phyloP scores from a whole-genome alignment of 1,284 basidiomycete species.

The Cerioporus squamosus region DNA sequence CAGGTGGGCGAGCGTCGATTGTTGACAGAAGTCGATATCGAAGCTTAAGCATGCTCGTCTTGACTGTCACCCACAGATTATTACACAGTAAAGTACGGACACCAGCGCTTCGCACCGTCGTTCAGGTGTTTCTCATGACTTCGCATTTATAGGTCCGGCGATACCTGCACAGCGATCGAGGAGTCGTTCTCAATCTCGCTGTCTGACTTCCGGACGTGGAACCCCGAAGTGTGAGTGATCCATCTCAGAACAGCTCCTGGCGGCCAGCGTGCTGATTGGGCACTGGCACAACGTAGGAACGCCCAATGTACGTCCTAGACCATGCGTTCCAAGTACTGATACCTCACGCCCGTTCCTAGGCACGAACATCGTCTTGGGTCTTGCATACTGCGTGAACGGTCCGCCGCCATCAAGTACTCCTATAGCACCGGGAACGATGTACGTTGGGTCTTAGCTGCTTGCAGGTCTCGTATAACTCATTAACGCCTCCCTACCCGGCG shows the following conservation, averaged over 20 bases:
- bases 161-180: slow-evolving; percentile 13
- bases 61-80: too few relatives aligned
- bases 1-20: not conserved
- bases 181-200: slow-evolving; percentile 5
- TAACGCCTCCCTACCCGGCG: not conserved
- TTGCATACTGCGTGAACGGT: slow-evolving; percentile 6
- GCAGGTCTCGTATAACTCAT: too few relatives aligned
- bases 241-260: not conserved
- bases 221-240: slow-evolving; percentile 3
- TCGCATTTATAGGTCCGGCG: slow-evolving; percentile 1
- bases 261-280: too few relatives aligned
- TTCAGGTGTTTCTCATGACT: not conserved
- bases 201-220: slow-evolving; percentile 9
- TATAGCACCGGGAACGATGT: slow-evolving; percentile 2
- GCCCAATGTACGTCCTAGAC: too few relatives aligned
- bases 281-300: too few relatives aligned
- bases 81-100: too few relatives aligned
- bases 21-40: not conserved
- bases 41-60: too few relatives aligned
- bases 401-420: not conserved
- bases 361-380: slow-evolving; percentile 1
- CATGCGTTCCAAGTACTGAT: too few relatives aligned
- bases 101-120: too few relatives aligned
- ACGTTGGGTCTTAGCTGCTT: not conserved
- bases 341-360: not conserved